These are phyloP conservation scores for Diaporthe citrichinensis DNA, from an alignment of 2,329 filamentous ascomycete species.

Conservation along the genomic window DNA sequence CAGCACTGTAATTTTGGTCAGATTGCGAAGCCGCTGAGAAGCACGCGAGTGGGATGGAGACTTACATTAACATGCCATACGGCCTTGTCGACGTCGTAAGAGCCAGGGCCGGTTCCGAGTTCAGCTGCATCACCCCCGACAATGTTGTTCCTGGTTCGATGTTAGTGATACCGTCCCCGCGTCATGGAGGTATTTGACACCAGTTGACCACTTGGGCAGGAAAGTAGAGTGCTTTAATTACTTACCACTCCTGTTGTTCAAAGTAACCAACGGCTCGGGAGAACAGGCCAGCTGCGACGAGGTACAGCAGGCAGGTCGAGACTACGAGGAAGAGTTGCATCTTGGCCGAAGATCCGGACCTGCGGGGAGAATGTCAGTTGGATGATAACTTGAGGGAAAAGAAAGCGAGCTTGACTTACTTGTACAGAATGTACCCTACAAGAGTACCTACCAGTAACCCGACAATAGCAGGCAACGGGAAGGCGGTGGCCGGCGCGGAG, in stretches of 20 bases:
- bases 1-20: constrained; percentile 68
- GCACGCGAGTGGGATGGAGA: constrained; percentile 9
- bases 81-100: constrained; percentile 75
- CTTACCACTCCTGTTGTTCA: constrained; percentile 75
- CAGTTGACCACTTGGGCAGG: constrained; percentile 61
- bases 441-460: constrained; percentile 74
- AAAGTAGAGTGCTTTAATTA: constrained; percentile 70
- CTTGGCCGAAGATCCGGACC: constrained; percentile 74
- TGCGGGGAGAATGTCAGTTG: constrained; percentile 40
- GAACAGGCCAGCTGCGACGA: constrained; percentile 87
- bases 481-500: constrained; percentile 75
- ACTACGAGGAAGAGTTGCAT: constrained; percentile 85
- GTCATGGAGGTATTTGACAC: neutral
- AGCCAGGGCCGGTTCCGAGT: constrained; percentile 73
- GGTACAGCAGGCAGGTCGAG: constrained; percentile 87
- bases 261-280: constrained; percentile 83
- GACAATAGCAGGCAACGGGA: constrained; percentile 78
- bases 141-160: constrained; percentile 45
- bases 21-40: constrained; percentile 24
- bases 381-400: neutral
- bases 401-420: constrained; percentile 59
- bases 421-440: constrained; percentile 80
- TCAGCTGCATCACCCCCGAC: constrained; percentile 70
- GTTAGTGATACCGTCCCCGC: neutral
- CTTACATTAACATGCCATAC: constrained; percentile 79